Evolutionary conservation across 192 early-diverging fungal species (phyloP).

Genomic region (Allomyces arbusculus): DNA sequence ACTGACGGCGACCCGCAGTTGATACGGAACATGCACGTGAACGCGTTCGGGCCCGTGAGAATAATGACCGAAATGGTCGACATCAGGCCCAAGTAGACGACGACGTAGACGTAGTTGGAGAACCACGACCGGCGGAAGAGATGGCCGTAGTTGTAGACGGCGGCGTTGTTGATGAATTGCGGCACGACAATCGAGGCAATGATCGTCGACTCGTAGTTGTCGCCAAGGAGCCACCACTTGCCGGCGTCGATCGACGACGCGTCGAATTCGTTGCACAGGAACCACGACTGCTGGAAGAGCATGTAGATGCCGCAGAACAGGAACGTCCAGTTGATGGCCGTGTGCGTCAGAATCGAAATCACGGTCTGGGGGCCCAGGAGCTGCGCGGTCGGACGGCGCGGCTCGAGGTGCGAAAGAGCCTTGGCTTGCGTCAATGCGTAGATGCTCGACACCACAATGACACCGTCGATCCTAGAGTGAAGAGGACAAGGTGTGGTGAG

Average conservation of each 20-base stretch:
- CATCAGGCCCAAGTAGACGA: constrained; percentile 26
- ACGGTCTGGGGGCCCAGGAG: constrained; percentile 51
- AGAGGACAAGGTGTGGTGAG: too few species aligned
- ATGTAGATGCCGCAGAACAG: constrained; percentile 24
- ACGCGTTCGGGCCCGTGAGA: constrained; percentile 36
- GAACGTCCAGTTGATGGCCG: constrained; percentile 51
- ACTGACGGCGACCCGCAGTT: constrained; percentile 44
- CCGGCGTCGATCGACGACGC: constrained; percentile 31
- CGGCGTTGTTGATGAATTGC: constrained; percentile 52
- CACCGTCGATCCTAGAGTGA: constrained; percentile 28
- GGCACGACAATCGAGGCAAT: constrained; percentile 37
- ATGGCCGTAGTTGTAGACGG: constrained; percentile 47
- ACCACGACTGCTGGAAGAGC: constrained; percentile 50
- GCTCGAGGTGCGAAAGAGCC: constrained; percentile 30
- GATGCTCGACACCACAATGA: constrained; percentile 36
- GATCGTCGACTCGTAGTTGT: constrained; percentile 53
- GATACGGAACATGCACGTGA: constrained; percentile 44
- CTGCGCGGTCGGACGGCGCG: constrained; percentile 49
- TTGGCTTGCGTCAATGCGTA: constrained; percentile 44
- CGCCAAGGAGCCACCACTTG: constrained; percentile 63
- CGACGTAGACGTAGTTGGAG: constrained; percentile 37
- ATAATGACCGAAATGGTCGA: constrained; percentile 23
- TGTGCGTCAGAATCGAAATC: constrained; percentile 41
- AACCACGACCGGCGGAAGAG: constrained; percentile 38
- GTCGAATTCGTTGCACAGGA: constrained; percentile 65